Conservation (phyloP, 2,329 filamentous ascomycete species). For the Sphaceloma murrayae region DNA sequence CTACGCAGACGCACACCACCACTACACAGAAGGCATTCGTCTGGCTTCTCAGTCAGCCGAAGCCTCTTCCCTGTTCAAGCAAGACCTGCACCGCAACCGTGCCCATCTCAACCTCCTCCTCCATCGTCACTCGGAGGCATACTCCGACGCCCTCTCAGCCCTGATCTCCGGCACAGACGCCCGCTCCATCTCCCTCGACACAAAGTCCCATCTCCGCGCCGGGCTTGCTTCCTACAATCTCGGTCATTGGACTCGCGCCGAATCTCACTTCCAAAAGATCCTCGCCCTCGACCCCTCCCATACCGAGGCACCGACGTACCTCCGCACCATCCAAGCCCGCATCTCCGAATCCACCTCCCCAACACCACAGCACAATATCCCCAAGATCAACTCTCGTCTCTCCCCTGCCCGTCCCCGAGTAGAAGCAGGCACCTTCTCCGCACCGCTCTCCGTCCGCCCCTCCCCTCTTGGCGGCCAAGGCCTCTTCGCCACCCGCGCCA, state of each 20-base stretch:
- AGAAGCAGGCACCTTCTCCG: conserved; percentile 31
- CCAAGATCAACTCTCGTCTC: conserved; percentile 2
- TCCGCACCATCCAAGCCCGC: background rate
- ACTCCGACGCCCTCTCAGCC: conserved; percentile 26
- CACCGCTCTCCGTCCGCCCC: conserved; percentile 27
- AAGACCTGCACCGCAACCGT: conserved; percentile 25
- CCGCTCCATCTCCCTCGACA: conserved; percentile 24
- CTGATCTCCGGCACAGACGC: conserved; percentile 24
- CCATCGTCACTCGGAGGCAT: conserved; percentile 26
- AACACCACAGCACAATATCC: conserved; percentile 19
- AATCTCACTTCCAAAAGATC: conserved; percentile 16
- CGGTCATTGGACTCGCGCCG: conserved; percentile 18
- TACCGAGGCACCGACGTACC: background rate
- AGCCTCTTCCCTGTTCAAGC: no score
- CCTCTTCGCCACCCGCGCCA: conserved; percentile 33
- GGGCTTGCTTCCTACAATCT: conserved; percentile 20
- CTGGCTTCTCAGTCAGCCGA: background rate
- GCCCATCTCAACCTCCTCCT: conserved; percentile 29
- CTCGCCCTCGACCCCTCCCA: conserved; percentile 16
- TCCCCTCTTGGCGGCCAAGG: conserved; percentile 33
- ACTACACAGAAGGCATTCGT: conserved; percentile 22
- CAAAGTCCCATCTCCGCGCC: conserved; percentile 21
- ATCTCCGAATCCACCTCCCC: background rate
- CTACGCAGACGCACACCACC: conserved; percentile 19
- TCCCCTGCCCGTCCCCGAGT: conserved; percentile 19